These are phyloP conservation scores for Monotropa hypopitys DNA, from an alignment of 179 eudicot species.

Conservation along the genomic window DNA sequence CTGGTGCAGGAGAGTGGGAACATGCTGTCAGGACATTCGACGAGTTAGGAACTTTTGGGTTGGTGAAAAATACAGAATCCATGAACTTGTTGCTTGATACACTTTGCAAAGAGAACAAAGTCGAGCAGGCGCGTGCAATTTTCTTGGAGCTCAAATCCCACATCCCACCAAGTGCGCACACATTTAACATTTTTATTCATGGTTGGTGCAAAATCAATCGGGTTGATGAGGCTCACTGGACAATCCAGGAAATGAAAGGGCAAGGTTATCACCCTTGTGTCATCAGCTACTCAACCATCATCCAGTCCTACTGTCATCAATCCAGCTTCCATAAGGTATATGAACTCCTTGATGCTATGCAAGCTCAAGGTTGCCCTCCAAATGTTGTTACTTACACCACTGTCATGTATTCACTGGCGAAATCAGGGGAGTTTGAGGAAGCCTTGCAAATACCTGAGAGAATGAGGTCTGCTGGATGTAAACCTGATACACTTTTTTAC, in stretches of 20 bases:
- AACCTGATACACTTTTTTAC: conserved; percentile 61
- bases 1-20: conserved; percentile 68
- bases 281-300: conserved; percentile 77
- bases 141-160: conserved; percentile 58
- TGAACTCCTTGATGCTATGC: conserved; percentile 71
- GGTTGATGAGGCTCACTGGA: conserved; percentile 83
- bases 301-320: conserved; percentile 54
- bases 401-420: conserved; percentile 52
- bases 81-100: conserved; percentile 83
- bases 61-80: conserved; percentile 60
- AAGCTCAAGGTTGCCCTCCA: conserved; percentile 50
- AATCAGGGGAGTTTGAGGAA: conserved; percentile 39
- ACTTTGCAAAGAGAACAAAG: conserved; percentile 78
- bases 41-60: conserved; percentile 47
- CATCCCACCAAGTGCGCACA: conserved; percentile 55
- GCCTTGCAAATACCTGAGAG: conserved; percentile 46
- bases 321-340: conserved; percentile 43
- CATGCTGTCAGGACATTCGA: conserved; percentile 55
- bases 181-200: conserved; percentile 71
- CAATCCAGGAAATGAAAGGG: conserved; percentile 88
- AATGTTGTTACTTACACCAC: conserved; percentile 73
- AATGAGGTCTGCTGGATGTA: conserved; percentile 43
- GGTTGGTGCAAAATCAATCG: conserved; percentile 89
- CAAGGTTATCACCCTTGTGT: conserved; percentile 63
- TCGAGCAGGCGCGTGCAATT: conserved; percentile 62